These are phyloP conservation scores for Kernera saxatilis DNA, from an alignment of 345 rosid genomes.

Conservation along the genomic window DNA sequence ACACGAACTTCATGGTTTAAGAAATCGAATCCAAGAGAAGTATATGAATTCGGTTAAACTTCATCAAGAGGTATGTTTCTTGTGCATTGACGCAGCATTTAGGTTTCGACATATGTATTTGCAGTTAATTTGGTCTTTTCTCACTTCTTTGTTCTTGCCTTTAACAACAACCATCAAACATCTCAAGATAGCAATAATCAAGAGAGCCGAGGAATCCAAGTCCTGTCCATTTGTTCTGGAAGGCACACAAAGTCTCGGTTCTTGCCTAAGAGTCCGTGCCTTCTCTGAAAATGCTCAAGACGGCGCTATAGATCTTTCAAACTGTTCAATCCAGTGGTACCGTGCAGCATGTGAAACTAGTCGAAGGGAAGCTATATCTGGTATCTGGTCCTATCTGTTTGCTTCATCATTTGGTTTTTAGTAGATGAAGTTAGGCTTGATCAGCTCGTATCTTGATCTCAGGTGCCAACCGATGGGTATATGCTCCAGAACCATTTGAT, in stretches of 20 bases:
- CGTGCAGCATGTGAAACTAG: conserved; percentile 68
- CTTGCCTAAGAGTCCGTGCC: conserved; percentile 50
- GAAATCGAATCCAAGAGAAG: conserved; percentile 79
- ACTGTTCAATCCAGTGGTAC: conserved; percentile 84
- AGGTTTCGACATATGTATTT: not conserved
- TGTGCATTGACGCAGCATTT: not conserved
- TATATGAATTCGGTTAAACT: conserved; percentile 63
- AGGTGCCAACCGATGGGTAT: conserved; percentile 64
- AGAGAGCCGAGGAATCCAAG: conserved; percentile 66
- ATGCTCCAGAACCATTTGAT: conserved; percentile 98
- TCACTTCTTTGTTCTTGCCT: conserved; percentile 21
- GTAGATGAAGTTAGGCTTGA: conserved; percentile 9
- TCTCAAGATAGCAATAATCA: conserved; percentile 70
- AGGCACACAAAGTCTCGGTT: conserved; percentile 79
- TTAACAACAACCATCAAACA: not conserved
- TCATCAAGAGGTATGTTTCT: conserved; percentile 63
- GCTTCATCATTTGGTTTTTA: not conserved
- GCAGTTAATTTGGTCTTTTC: not conserved
- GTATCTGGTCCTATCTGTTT: conserved; percentile 29
- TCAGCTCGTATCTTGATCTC: conserved; percentile 1
- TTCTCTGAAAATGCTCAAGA: conserved; percentile 25
- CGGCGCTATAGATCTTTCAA: conserved; percentile 49
- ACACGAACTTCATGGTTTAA: conserved; percentile 77
- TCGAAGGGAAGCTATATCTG: conserved; percentile 69
- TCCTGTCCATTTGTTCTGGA: conserved; percentile 48